These are phyloP conservation scores for Didymella arachidicola DNA, from an alignment of 2,329 filamentous ascomycete genomes.

Conservation along the genomic window DNA sequence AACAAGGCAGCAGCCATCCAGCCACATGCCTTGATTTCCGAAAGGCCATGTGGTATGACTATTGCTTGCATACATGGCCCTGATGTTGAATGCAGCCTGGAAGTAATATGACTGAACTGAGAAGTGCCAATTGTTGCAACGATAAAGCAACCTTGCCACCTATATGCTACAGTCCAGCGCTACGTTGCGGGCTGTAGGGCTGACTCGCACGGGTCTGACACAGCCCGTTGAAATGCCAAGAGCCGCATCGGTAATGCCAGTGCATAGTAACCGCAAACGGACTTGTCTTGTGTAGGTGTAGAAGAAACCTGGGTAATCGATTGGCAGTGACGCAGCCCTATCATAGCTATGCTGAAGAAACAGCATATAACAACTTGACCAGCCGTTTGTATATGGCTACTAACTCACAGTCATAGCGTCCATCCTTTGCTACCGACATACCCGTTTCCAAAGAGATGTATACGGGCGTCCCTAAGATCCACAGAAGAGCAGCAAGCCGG, in stretches of 20 bases:
- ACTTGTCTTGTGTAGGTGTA: slow-evolving; percentile 7
- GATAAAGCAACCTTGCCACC: background rate
- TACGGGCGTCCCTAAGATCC: background rate
- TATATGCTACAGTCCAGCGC: background rate
- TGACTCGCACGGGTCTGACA: background rate
- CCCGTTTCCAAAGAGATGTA: background rate
- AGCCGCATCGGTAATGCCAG: slow-evolving; percentile 3
- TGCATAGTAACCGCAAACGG: slow-evolving; percentile 12
- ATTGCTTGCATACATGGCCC: background rate
- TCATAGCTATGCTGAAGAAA: background rate
- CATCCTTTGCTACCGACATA: background rate
- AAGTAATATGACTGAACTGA: slow-evolving; percentile 11
- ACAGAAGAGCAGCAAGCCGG: background rate
- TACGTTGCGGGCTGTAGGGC: background rate
- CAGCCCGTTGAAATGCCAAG: background rate
- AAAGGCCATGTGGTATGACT: background rate
- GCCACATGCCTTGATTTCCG: slow-evolving; percentile 3
- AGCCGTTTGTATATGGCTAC: background rate
- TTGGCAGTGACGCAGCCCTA: slow-evolving; percentile 15
- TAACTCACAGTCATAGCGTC: background rate
- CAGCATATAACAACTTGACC: slow-evolving; percentile 8
- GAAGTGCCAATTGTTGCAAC: background rate
- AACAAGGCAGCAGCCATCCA: background rate
- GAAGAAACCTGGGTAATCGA: background rate
- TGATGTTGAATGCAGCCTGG: background rate